Percentiles rank a stretch among this genome's conserved stretches.
phyloP scores from a whole-genome alignment of 768 basidiomycete genomes.

The Rhodotorula paludigena region DNA sequence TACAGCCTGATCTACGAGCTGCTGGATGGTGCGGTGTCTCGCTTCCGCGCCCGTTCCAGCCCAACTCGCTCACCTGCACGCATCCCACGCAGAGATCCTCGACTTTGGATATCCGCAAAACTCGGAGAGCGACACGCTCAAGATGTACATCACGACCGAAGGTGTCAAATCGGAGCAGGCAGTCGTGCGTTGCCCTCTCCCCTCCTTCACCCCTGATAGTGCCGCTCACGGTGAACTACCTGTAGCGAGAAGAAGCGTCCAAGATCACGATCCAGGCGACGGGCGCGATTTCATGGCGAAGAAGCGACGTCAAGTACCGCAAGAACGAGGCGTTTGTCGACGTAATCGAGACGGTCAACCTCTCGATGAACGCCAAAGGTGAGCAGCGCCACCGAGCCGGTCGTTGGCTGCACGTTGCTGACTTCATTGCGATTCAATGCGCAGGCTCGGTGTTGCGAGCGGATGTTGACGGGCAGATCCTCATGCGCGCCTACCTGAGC shows the following conservation, averaged over 20 bases:
- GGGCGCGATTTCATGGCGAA: slow-evolving; percentile 90
- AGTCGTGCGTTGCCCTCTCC: slow-evolving; percentile 55
- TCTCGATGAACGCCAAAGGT: slow-evolving; percentile 98
- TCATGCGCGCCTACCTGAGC: slow-evolving; percentile 94
- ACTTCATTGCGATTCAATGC: too few species aligned
- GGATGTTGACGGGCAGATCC: slow-evolving; percentile 94
- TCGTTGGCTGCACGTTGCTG: too few species aligned
- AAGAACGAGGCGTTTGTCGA: slow-evolving; percentile 99
- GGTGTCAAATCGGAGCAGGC: slow-evolving; percentile 82
- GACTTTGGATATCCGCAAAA: slow-evolving; percentile 99
- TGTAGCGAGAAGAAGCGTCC: slow-evolving; percentile 80
- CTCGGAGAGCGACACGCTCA: slow-evolving; percentile 94
- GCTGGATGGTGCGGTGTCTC: slow-evolving; percentile 71
- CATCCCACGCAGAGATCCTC: slow-evolving; percentile 68
- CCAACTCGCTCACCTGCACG: neutral
- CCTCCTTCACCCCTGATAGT: neutral
- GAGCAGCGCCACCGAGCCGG: slow-evolving; percentile 31
- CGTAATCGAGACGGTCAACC: slow-evolving; percentile 91
- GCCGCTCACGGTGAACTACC: neutral
- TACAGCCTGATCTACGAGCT: slow-evolving; percentile 79
- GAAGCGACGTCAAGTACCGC: slow-evolving; percentile 94
- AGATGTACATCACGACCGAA: slow-evolving; percentile 96
- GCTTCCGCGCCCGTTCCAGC: too few species aligned
- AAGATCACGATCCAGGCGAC: slow-evolving; percentile 97
- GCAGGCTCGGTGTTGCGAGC: slow-evolving; percentile 86